Evolutionary conservation across 2,329 filamentous ascomycete species (phyloP), one percentile per base, ranked within the genome.

Genomic region (Ceratocystis huliohia): DNA sequence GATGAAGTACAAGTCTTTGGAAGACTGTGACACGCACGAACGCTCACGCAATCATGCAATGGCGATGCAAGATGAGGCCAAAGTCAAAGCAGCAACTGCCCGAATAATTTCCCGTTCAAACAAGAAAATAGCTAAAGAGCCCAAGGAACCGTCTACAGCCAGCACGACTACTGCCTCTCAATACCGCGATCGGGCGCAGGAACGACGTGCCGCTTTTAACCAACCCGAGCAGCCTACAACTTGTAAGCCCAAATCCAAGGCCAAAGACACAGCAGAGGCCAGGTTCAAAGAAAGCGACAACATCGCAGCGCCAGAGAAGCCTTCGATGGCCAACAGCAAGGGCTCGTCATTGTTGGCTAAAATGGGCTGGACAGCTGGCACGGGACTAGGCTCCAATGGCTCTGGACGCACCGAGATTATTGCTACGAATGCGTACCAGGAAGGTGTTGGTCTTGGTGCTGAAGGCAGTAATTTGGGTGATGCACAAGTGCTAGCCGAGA

Each of bases 391-490:
- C 1, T 84, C 82, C 0, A 80, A 82, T 59, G 84, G 83, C 5
- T 80, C 80, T 5, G 87, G 87, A 0, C 79, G 83, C 56, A 87
- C 82, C 0, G 82, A 86, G 63, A 84, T 84, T 3, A 83, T 89
- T 65, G 80, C 81, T 37, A 85, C 85, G 13, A 81, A 83, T 64
- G 80, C 85, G 7, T 90, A 89, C 73, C 79, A 82, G 22, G 82
- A 85, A 17, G 87, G 87, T 20, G 87, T 88, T 1, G 87, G 87
- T 1, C 75, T 90, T 17, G 87, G 87, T 0, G 87, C 86, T 1
- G 82, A 86, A 71, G 86, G 86, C 0, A 81, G 84, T n/a, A 86
- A 86, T 71, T 75, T 88, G 46, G 87, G 87, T 13, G 86, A 89
- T 74, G 87, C 87, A 33, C 78, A 79, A 6, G 81, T 84, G 71